These are phyloP conservation scores for Nothopassalora personata DNA, from an alignment of 2,329 filamentous ascomycete species.

Conservation along the genomic window DNA sequence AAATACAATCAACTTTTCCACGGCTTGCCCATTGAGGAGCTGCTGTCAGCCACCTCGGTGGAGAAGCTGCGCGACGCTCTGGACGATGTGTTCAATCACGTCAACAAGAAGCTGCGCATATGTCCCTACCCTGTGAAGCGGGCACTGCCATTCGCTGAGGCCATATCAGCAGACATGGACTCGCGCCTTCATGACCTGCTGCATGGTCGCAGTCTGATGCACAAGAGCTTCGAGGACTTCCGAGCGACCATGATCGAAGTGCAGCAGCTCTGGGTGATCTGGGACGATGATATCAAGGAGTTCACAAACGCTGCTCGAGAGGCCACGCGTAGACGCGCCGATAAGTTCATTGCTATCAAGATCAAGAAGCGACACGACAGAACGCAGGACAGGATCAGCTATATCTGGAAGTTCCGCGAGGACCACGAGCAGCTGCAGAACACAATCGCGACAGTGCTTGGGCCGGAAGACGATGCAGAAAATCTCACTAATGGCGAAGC, in stretches of 20 bases:
- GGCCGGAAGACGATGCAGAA: conserved; percentile 53
- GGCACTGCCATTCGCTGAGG: conserved; percentile 89
- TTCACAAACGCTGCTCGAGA: conserved; percentile 97
- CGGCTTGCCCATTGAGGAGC: conserved; percentile 91
- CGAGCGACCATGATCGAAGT: conserved; percentile 75
- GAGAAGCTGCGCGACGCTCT: conserved; percentile 85
- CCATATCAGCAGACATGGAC: conserved; percentile 90
- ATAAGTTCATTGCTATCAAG: conserved; percentile 99
- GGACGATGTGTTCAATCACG: conserved; percentile 80
- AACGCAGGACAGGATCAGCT: conserved; percentile 84
- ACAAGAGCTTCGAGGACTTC: conserved; percentile 89
- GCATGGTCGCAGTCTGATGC: conserved; percentile 80
- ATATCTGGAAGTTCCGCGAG: conserved; percentile 88
- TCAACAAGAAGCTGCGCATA: conserved; percentile 97
- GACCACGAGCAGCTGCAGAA: conserved; percentile 97
- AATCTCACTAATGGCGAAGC: conserved; percentile 53
- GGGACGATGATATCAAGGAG: conserved; percentile 95
- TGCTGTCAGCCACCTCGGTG: conserved; percentile 85
- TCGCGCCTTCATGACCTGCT: conserved; percentile 78
- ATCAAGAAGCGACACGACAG: conserved; percentile 81
- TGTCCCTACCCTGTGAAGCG: conserved; percentile 91
- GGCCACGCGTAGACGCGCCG: conserved; percentile 84
- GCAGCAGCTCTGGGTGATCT: conserved; percentile 79
- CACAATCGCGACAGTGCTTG: conserved; percentile 95
- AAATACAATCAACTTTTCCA: conserved; percentile 99